phyloP scores from a whole-genome alignment of 1,284 basidiomycete species.

The Phellopilus nigrolimitatus region DNA sequence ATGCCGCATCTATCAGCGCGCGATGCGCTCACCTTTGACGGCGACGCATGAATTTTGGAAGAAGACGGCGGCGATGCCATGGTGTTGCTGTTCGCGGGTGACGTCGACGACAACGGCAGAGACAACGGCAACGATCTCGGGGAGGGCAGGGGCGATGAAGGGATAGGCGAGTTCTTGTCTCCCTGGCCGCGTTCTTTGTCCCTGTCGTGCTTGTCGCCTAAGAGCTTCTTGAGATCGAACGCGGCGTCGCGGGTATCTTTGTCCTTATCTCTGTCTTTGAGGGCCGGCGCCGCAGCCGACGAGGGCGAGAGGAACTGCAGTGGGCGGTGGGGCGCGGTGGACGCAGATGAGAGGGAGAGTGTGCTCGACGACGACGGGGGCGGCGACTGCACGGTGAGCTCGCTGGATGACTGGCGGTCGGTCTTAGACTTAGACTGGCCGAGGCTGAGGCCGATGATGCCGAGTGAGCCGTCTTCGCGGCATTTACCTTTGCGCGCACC shows the following conservation, averaged over 20 bases:
- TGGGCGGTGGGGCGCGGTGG: not conserved
- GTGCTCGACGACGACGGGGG: not conserved
- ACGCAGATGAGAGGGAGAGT: not conserved
- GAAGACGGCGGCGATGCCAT: slow-evolving; percentile 17
- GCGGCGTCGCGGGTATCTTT: not conserved
- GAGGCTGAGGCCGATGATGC: not conserved
- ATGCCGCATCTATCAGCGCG: not conserved
- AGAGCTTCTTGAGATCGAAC: not conserved
- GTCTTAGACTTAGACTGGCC: not conserved
- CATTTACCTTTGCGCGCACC: not conserved
- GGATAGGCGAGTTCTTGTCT: not conserved
- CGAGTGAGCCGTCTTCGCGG: not conserved
- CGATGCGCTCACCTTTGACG: slow-evolving; percentile 49
- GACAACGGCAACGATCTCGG: not conserved
- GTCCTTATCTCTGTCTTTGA: not conserved
- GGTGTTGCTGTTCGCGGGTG: not conserved
- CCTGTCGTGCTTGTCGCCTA: slow-evolving; percentile 5
- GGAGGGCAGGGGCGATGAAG: not conserved
- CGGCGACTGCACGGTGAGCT: too few relatives aligned
- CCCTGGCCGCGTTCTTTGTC: not conserved
- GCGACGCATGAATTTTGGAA: slow-evolving; percentile 47
- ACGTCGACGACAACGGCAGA: not conserved
- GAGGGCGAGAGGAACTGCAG: not conserved
- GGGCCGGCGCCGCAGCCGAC: not conserved
- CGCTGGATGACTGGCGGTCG: slow-evolving; percentile 1